Conservation (phyloP, 768 basidiomycete species). For the Coprinellus aureogranulatus region DNA sequence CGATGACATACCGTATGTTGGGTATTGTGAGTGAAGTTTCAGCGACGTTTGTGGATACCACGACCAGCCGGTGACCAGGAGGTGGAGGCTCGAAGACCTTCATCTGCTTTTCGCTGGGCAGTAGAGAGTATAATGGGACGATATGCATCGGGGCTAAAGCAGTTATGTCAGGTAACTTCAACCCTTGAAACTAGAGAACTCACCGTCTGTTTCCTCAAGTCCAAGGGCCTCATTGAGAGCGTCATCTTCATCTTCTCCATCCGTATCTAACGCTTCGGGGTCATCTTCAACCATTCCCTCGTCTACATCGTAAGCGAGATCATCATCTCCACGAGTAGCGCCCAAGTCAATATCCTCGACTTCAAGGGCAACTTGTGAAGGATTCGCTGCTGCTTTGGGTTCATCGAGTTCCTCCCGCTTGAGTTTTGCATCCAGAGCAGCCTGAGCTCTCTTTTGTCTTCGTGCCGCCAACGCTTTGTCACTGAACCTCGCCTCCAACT, state of each 20-base stretch:
- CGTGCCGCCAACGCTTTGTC: conserved; percentile 57
- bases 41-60: conserved; percentile 94
- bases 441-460: conserved; percentile 22
- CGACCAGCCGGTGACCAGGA: conserved; percentile 76
- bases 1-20: conserved; percentile 96
- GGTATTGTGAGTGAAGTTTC: conserved; percentile 98
- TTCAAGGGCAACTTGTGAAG: conserved; percentile 69
- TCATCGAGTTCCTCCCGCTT: conserved; percentile 24
- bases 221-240: conserved; percentile 53
- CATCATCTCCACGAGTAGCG: conserved; percentile 33
- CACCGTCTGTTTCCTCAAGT: conserved; percentile 68
- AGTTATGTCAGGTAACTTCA: conserved; percentile 1
- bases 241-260: conserved; percentile 64
- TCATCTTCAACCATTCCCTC: conserved; percentile 65
- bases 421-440: conserved; percentile 13
- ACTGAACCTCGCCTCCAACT: conserved; percentile 77
- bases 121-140: conserved; percentile 88
- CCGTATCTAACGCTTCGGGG: conserved; percentile 72
- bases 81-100: conserved; percentile 87
- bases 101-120: conserved; percentile 94
- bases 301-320: conserved; percentile 70
- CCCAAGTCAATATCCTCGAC: conserved; percentile 57
- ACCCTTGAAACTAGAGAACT: conserved; percentile 6
- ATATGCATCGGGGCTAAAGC: conserved; percentile 85
- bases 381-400: conserved; percentile 29